These are phyloP conservation scores for Eutrema salsugineum DNA, from an alignment of 441 rosid species.

Conservation along the genomic window DNA sequence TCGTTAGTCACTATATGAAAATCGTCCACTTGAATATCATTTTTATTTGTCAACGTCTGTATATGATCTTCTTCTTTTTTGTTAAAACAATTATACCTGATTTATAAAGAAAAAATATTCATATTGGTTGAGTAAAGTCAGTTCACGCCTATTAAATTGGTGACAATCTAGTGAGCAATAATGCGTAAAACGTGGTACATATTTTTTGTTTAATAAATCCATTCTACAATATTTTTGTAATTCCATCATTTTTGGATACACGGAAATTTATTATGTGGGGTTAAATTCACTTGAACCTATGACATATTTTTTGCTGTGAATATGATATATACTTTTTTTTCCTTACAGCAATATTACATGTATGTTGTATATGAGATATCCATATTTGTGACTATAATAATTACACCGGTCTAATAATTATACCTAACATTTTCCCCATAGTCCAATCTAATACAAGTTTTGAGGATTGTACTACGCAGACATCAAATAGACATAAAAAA, in stretches of 20 bases:
- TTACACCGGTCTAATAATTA: neutral
- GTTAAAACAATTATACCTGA: neutral
- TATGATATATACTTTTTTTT: neutral
- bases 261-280: neutral
- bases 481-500: slow-evolving; percentile 17
- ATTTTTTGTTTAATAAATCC: slow-evolving; percentile 1
- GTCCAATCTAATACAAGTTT: neutral
- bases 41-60: neutral
- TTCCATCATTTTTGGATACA: neutral
- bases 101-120: neutral
- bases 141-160: slow-evolving; percentile 23
- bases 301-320: neutral
- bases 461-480: neutral
- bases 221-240: neutral
- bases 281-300: neutral
- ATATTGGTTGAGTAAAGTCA: slow-evolving; percentile 19
- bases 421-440: neutral
- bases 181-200: slow-evolving; percentile 23
- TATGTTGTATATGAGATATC: neutral
- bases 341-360: neutral
- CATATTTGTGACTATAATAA: neutral
- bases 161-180: slow-evolving; percentile 20
- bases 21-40: neutral
- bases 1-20: neutral
- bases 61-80: neutral